phyloP scores from a whole-genome alignment of 148 eudicot species.

The Camellia lanceoleosa region DNA sequence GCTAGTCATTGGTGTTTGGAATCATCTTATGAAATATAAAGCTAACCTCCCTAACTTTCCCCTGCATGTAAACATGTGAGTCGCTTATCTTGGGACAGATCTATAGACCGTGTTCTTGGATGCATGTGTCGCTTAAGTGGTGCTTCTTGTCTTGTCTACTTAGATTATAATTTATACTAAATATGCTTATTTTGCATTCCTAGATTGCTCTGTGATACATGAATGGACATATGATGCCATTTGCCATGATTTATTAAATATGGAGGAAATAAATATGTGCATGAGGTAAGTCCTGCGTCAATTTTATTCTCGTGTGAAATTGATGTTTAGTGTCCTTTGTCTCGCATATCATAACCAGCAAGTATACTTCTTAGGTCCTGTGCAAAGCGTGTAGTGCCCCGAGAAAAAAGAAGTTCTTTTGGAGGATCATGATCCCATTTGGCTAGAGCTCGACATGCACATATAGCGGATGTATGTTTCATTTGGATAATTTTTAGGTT shows the following conservation, averaged over 20 bases:
- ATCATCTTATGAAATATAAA: conserved; percentile 68
- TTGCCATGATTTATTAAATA: conserved; percentile 82
- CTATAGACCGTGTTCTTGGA: conserved; percentile 77
- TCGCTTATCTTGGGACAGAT: conserved; percentile 83
- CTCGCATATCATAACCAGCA: conserved; percentile 14
- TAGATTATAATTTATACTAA: conserved; percentile 6
- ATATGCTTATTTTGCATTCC: conserved; percentile 17
- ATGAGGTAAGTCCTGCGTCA: conserved; percentile 59
- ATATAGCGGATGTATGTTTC: conserved; percentile 90
- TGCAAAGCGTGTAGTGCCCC: conserved; percentile 74
- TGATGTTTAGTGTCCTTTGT: conserved; percentile 9
- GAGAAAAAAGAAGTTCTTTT: conserved; percentile 91
- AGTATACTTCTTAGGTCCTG: conserved; percentile 50
- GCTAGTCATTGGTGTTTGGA: conserved; percentile 92
- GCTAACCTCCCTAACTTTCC: conserved; percentile 61
- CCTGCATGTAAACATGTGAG: conserved; percentile 99
- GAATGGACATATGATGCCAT: conserved; percentile 99
- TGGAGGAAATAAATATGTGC: conserved; percentile 92
- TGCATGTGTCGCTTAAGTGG: conserved; percentile 13
- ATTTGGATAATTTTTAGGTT: conserved; percentile 11
- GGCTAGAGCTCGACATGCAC: conserved; percentile 97
- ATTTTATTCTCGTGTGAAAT: conserved; percentile 5
- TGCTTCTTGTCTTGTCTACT: neutral
- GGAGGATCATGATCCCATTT: conserved; percentile 96
- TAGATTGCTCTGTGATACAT: conserved; percentile 94